phyloP scores from a whole-genome alignment of 768 basidiomycete genomes.

The Trametes meyenii region DNA sequence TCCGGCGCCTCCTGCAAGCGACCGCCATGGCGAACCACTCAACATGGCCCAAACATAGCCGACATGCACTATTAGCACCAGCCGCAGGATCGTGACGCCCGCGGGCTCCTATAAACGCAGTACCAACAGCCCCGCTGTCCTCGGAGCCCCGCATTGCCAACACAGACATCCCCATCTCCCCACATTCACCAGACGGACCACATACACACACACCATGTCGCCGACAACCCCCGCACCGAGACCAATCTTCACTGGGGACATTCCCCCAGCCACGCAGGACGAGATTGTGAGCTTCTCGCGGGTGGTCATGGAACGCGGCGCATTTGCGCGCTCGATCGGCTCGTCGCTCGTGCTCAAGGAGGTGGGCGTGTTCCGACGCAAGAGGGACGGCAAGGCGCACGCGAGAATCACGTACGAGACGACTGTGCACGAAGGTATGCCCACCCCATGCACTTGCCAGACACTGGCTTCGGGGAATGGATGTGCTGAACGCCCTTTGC shows the following conservation, averaged over 20 bases:
- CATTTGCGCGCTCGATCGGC: conserved; percentile 17
- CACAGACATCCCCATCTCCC: not conserved
- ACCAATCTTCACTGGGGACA: conserved; percentile 5
- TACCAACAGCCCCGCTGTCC: not conserved
- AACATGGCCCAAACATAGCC: conserved; percentile 16
- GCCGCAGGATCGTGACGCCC: conserved; percentile 8
- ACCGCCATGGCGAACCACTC: conserved; percentile 1
- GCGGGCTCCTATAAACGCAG: conserved; percentile 4
- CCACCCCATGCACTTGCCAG: not conserved
- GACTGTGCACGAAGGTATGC: conserved; percentile 15
- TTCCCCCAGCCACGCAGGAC: conserved; percentile 1
- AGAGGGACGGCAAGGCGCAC: conserved; percentile 22
- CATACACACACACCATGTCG: not conserved
- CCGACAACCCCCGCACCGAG: not conserved
- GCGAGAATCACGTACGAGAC: conserved; percentile 18
- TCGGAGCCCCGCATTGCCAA: not conserved
- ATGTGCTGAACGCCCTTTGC: not conserved
- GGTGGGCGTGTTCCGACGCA: conserved; percentile 12
- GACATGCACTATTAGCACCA: conserved; percentile 2
- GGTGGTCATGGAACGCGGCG: conserved; percentile 3
- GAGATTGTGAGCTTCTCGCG: conserved; percentile 10
- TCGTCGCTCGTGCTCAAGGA: conserved; percentile 19
- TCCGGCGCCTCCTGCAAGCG: conserved; percentile 2
- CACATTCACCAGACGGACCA: not conserved
- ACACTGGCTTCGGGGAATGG: not conserved